phyloP scores from a whole-genome alignment of 345 rosid genomes.

The Hibiscus trionum region DNA sequence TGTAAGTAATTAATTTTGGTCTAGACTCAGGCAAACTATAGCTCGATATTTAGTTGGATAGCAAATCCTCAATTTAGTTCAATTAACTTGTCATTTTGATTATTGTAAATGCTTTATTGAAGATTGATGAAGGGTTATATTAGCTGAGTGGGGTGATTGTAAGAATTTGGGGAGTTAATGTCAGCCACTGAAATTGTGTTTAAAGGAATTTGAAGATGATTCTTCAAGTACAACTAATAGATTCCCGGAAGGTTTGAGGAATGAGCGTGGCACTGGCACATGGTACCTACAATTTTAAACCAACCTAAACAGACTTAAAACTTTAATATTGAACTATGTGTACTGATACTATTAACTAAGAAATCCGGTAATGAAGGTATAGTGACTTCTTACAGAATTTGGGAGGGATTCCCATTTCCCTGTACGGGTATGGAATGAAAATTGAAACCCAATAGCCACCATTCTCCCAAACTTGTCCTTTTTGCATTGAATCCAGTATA shows the following conservation, averaged over 20 bases:
- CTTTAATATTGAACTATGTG: not conserved
- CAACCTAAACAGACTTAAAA: not conserved
- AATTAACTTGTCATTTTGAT: too few species aligned
- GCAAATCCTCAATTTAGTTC: too few species aligned
- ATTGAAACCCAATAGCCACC: constrained; percentile 87
- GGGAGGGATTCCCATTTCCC: constrained; percentile 74
- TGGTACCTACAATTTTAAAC: constrained; percentile 44
- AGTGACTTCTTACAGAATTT: constrained; percentile 41
- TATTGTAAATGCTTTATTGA: too few species aligned
- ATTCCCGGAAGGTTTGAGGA: constrained; percentile 45
- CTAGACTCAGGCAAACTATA: not conserved
- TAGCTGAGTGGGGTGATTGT: not conserved
- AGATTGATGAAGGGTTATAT: not conserved
- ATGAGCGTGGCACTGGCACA: constrained; percentile 67
- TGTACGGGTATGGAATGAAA: constrained; percentile 42
- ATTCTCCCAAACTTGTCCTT: constrained; percentile 84
- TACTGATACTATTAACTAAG: too few species aligned
- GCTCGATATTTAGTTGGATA: too few species aligned
- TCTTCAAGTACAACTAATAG: constrained; percentile 60
- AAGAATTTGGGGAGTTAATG: not conserved
- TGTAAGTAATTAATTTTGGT: not conserved
- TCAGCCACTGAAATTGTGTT: constrained; percentile 28
- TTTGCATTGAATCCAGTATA: constrained; percentile 70
- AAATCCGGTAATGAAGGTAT: too few species aligned
- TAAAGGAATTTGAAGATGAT: constrained; percentile 52